Base-by-base conservation (phyloP, 2,329 filamentous ascomycete species). In the Corynespora cassiicola region DNA sequence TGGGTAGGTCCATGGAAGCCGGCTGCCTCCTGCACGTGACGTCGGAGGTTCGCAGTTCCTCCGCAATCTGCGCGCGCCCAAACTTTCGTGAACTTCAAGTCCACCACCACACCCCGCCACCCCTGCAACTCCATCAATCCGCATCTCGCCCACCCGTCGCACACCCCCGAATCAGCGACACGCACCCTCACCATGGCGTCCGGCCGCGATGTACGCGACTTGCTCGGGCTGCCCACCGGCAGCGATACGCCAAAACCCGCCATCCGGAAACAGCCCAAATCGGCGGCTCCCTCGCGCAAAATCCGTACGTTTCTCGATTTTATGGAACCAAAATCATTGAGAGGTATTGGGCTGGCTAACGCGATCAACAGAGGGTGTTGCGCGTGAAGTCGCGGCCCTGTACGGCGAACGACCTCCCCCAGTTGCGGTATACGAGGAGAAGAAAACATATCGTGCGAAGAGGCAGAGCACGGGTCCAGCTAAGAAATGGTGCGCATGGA, bases 231-330 rank as follows among this genome's bases (percentile, higher is more conserved):
- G 65, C 85, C 83, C 54, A 85, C 50, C 84, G 58, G 70, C 41
- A 58, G 72, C 33, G 58, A 71, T 33, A 58, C 73, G 33, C 73
- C 56, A 33, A 62, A 63, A 40, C 70, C 34, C 62, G 75, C 36
- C 73, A 82, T 84, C 25, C 72, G 80, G 27, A 95, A 94, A 74
- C 91, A 92, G 65, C 83, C 86, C 57, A 90, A 87, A 65, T 74
- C 81, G 6, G 74, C 60, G 28, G 60, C 50, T 29, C 50, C 78
- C 11, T 80, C 78, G 30, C 80, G 84, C 50, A 69, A 75, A 55
- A 75, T 77, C 56, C 75, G 77, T 80, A 61, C 39, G 75, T 70
- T 31, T 24, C 47, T 24, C 31, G 35, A 12, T 23, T 14, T 21
- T n/a, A n/a, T n/a, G n/a, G n/a, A n/a, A 10, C 25, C 10, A 47